Percentiles rank a stretch among this genome's conserved stretches.
Evolutionary conservation across 1,139 yeast species (phyloP).

Genomic region (Debaryomyces fabryi): DNA sequence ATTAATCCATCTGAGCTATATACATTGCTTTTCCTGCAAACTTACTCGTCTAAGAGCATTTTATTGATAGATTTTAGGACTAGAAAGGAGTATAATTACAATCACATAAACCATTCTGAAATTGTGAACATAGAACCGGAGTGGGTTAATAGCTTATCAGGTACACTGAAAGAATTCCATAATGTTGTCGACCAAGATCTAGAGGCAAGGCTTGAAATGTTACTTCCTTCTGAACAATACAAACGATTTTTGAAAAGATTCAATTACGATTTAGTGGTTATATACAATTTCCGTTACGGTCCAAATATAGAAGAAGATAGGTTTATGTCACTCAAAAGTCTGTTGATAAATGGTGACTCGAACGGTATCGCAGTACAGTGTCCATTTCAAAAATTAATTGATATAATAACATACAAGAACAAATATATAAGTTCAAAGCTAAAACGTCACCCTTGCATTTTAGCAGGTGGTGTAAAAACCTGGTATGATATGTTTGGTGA

Average conservation of each 20-base stretch:
- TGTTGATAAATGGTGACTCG: conserved; percentile 22
- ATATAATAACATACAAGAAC: conserved; percentile 49
- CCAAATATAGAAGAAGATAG: conserved; percentile 28
- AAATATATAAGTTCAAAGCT: conserved; percentile 40
- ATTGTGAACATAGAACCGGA: conserved; percentile 75
- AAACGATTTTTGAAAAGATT: conserved; percentile 52
- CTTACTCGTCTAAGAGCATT: conserved; percentile 22
- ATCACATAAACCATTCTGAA: conserved; percentile 59
- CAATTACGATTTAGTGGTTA: conserved; percentile 60
- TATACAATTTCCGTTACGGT: conserved; percentile 55
- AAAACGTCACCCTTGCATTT: conserved; percentile 36
- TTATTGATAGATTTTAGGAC: conserved; percentile 70
- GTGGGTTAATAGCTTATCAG: conserved; percentile 29
- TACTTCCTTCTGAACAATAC: conserved; percentile 57
- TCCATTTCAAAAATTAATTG: conserved; percentile 55
- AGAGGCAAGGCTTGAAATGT: conserved; percentile 56
- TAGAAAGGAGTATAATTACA: conserved; percentile 55
- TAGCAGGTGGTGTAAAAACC: conserved; percentile 46
- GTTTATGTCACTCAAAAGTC: conserved; percentile 25
- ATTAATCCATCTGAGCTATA: conserved; percentile 30
- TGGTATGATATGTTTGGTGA: conserved; percentile 42
- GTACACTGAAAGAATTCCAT: conserved; percentile 29
- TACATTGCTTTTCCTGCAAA: conserved; percentile 15
- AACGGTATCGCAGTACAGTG: conserved; percentile 35
- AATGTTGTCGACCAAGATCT: conserved; percentile 58